phyloP scores from a whole-genome alignment of 1,284 basidiomycete genomes.

The Anthracocystis panici-leucophaei region DNA sequence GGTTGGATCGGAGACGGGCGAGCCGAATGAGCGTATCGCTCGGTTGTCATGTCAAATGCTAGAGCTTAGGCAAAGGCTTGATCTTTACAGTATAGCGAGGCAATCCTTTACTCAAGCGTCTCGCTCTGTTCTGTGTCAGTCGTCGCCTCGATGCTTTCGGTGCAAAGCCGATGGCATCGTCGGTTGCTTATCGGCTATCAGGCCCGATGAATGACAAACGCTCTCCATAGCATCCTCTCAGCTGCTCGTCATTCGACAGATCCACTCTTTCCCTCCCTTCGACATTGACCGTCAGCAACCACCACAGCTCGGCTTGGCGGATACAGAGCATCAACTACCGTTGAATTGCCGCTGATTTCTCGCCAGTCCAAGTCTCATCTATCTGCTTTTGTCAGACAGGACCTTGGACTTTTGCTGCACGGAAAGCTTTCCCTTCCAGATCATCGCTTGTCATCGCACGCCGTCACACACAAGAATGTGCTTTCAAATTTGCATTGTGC shows the following conservation, averaged over 20 bases:
- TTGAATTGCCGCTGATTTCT: no score
- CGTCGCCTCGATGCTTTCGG: neutral
- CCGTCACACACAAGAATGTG: neutral
- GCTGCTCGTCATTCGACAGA: neutral
- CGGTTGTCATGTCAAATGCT: neutral
- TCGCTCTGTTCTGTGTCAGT: no score
- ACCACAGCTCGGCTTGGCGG: no score
- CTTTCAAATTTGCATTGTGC: slow-evolving; percentile 19
- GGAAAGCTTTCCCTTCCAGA: neutral
- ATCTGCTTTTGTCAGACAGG: neutral
- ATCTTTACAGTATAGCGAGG: neutral
- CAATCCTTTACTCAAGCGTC: neutral
- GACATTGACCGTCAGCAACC: no score
- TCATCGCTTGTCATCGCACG: no score
- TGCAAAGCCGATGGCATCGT: no score
- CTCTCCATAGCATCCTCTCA: neutral
- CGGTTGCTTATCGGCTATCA: neutral
- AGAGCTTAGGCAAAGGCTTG: neutral
- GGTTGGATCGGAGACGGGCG: neutral
- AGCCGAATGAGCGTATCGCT: neutral
- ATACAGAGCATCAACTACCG: no score
- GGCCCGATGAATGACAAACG: neutral
- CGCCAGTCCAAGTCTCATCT: no score
- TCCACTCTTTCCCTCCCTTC: no score
- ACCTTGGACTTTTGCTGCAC: neutral